A percentile compares a stretch with the other conserved stretches of the same genome.
These are phyloP conservation scores for Abelmoschus esculentus DNA, from an alignment of 345 rosid species.

Conservation along the genomic window DNA sequence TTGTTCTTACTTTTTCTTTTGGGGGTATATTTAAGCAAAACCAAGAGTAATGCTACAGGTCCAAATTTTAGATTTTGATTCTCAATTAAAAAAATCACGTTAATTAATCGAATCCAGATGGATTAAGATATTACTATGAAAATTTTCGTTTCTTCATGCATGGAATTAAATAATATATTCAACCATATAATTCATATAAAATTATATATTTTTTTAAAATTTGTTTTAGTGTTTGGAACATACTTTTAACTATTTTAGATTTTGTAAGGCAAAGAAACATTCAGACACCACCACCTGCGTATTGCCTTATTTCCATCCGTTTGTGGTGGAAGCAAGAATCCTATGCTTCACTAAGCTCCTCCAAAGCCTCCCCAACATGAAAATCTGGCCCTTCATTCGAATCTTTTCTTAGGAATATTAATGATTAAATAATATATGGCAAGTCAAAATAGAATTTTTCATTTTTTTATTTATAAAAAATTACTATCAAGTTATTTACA, in stretches of 20 bases:
- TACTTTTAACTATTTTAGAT: neutral
- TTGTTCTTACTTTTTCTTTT: neutral
- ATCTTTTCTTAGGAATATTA: neutral
- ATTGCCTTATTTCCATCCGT: constrained; percentile 4
- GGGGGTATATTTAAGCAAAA: neutral
- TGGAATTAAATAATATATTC: no score
- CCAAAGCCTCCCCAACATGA: neutral
- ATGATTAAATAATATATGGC: neutral
- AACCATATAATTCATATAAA: no score
- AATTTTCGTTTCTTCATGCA: neutral
- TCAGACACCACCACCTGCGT: neutral
- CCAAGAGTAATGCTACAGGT: neutral
- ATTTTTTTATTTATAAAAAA: no score
- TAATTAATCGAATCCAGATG: neutral
- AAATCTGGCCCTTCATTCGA: neutral
- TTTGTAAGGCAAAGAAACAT: neutral
- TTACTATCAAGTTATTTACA: no score
- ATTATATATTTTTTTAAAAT: no score
- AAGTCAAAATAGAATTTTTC: neutral
- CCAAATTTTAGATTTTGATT: neutral
- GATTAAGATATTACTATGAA: neutral
- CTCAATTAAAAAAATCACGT: no score
- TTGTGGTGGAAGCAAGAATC: constrained; percentile 26
- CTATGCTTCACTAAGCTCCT: constrained; percentile 6
- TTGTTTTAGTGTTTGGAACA: neutral